A percentile compares a stretch with the other conserved stretches of the same genome.
Evolutionary conservation across 2,329 filamentous ascomycete genomes (phyloP).

Genomic region (Volutella citrinella): DNA sequence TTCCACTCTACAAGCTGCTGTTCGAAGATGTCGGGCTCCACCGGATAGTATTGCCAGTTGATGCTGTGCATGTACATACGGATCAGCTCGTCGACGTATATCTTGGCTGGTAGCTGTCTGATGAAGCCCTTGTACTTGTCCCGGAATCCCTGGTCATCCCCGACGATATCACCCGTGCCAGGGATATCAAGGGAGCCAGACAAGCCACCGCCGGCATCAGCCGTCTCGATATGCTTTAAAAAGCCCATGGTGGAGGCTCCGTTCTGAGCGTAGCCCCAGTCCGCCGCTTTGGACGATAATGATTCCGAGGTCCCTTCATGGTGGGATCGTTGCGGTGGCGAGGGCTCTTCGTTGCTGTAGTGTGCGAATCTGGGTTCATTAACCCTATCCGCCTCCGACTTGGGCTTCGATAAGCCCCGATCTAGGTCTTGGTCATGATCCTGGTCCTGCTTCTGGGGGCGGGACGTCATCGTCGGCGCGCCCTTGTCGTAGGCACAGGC

Average conservation of each 20-base stretch:
- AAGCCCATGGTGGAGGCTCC: constrained; percentile 53
- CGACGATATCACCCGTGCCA: no score
- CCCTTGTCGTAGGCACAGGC: constrained; percentile 57
- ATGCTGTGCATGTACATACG: constrained; percentile 54
- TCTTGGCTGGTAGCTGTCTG: constrained; percentile 53
- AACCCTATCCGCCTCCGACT: no score
- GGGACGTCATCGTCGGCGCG: constrained; percentile 34
- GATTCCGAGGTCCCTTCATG: constrained; percentile 22
- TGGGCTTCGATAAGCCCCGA: no score
- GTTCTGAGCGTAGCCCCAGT: constrained; percentile 54
- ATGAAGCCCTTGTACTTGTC: constrained; percentile 59
- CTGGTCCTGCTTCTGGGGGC: no score
- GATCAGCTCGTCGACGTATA: constrained; percentile 53
- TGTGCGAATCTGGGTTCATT: no score
- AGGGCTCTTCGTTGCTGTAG: constrained; percentile 3
- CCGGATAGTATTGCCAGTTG: constrained; percentile 56
- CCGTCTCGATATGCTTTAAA: constrained; percentile 51
- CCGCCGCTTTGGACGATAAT: constrained; percentile 41
- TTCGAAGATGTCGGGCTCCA: constrained; percentile 53
- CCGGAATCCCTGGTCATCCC: constrained; percentile 37
- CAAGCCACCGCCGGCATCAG: constrained; percentile 27
- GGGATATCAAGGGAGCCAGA: background rate
- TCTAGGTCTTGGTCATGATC: no score
- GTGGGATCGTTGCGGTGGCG: constrained; percentile 1
- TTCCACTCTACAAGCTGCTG: constrained; percentile 54